Evolutionary conservation across 148 eudicot genomes (phyloP), one percentile per base, ranked within the genome.

Genomic region (Chenopodium formosanum): DNA sequence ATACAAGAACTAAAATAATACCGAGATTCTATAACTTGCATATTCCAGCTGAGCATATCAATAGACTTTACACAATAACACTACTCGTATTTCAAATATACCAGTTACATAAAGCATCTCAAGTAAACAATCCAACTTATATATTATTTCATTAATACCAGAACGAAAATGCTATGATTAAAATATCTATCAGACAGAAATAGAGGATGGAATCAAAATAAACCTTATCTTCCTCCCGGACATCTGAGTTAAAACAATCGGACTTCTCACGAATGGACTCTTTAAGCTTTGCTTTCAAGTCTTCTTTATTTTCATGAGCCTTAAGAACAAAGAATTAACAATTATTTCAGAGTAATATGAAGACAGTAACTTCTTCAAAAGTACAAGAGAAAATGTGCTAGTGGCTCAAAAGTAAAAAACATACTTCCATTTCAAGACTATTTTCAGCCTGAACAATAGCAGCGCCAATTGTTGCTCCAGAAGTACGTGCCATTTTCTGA

Each of bases 361-460:
- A 71, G 32, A 77, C 22, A 53, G 19, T 29, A 48, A 27, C 76
- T 25, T 23, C 73, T 31, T 34, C 40, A 79, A 46, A 40, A 79
- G 70, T 40, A 68, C 25, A 74, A 80, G 46, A 79, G 78, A 73
- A 73, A 69, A 70, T 79, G 82, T 76, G 32, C 62, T 72, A 79
- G 67, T 81, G 81, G 78, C 67, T 83, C 71, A 74, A 70, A 77
- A 78, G 86, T 77, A 87, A 75, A 84, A 78, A 40, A 82, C 93
- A 80, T 90, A 94, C 99, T 9, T 94, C 94, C 16, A 34, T 75
- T 82, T 92, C 98, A 82, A 96, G 92, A 86, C 80, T 83, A 72
- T 83, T 85, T 84, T 96, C 99, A 72, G 91, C 97, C 86, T 89
- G 91, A 83, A 94, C 99, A 79, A 96, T 91, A 78, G 99, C 98